A percentile compares a stretch with the other conserved stretches of the same genome.
These are phyloP conservation scores for Lactarius sp. DNA, from an alignment of 768 basidiomycete genomes.

Conservation along the genomic window DNA sequence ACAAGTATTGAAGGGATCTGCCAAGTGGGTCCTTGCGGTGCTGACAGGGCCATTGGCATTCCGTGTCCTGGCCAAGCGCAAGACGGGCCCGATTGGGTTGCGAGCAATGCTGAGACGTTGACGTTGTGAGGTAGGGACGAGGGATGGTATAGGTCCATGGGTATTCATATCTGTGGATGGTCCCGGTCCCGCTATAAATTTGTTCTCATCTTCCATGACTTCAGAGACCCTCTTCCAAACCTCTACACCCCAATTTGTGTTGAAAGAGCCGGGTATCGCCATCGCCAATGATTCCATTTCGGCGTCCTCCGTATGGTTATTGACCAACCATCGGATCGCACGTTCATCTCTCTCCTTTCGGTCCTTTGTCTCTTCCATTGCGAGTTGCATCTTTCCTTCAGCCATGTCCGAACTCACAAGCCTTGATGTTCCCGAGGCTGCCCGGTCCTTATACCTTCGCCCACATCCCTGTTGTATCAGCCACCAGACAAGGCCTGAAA, in stretches of 20 bases:
- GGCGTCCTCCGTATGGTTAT: background rate
- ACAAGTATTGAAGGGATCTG: background rate
- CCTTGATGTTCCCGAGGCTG: background rate
- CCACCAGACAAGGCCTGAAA: slow-evolving; percentile 9
- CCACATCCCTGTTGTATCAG: slow-evolving; percentile 1
- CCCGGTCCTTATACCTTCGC: background rate
- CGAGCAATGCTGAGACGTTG: background rate
- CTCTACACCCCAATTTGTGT: background rate
- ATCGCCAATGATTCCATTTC: background rate
- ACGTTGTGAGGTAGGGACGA: background rate
- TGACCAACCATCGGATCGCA: background rate
- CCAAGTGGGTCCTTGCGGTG: background rate
- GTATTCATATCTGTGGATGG: background rate
- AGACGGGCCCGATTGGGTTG: background rate
- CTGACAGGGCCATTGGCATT: background rate
- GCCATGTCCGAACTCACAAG: slow-evolving; percentile 1
- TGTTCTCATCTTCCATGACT: background rate
- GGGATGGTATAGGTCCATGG: background rate
- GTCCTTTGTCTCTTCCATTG: background rate
- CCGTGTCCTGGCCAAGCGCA: background rate
- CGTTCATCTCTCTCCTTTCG: background rate
- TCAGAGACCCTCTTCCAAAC: background rate
- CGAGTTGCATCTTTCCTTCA: background rate
- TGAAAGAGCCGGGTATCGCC: background rate
- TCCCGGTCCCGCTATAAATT: background rate